A percentile compares a stretch with the other conserved stretches of the same genome.
These are phyloP conservation scores for Penicillium lagena DNA, from an alignment of 495 filamentous ascomycete genomes.

Conservation along the genomic window DNA sequence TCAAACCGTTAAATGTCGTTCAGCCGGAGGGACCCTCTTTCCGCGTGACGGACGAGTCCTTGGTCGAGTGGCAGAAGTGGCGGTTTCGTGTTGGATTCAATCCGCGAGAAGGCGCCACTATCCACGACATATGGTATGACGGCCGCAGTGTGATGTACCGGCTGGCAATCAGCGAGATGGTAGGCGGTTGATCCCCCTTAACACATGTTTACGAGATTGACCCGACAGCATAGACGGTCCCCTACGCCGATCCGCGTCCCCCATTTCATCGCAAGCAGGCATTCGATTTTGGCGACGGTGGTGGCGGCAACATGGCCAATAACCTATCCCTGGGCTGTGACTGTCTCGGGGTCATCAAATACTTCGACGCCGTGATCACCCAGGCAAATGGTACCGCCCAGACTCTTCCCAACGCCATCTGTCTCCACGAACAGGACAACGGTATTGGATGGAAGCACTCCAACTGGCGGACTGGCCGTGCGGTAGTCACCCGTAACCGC, in stretches of 20 bases:
- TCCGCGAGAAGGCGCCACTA: slow-evolving; percentile 73
- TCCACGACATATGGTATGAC: slow-evolving; percentile 81
- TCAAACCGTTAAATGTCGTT: slow-evolving; percentile 90
- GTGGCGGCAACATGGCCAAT: slow-evolving; percentile 94
- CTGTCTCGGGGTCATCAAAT: slow-evolving; percentile 93
- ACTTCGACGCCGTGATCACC: slow-evolving; percentile 78
- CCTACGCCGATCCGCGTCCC: slow-evolving; percentile 88
- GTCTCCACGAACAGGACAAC: slow-evolving; percentile 91
- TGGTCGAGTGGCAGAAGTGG: slow-evolving; percentile 90
- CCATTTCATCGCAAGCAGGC: slow-evolving; percentile 93
- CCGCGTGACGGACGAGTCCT: slow-evolving; percentile 59
- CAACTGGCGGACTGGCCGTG: slow-evolving; percentile 86
- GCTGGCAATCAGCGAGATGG: slow-evolving; percentile 93
- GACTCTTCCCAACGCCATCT: slow-evolving; percentile 92
- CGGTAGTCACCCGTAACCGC: slow-evolving; percentile 78
- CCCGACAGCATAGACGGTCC: slow-evolving; percentile 39
- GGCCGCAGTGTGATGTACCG: slow-evolving; percentile 79
- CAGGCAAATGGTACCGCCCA: slow-evolving; percentile 67
- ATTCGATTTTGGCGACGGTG: slow-evolving; percentile 91
- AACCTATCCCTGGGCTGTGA: slow-evolving; percentile 83
- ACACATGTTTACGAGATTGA: too few relatives aligned
- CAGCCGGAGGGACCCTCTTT: slow-evolving; percentile 95
- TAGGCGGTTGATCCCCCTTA: slow-evolving; percentile 16
- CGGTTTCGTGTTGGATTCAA: slow-evolving; percentile 93
- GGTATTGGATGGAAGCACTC: slow-evolving; percentile 95